phyloP scores from a whole-genome alignment of 768 basidiomycete species.

The Hemileccinum impolitum region DNA sequence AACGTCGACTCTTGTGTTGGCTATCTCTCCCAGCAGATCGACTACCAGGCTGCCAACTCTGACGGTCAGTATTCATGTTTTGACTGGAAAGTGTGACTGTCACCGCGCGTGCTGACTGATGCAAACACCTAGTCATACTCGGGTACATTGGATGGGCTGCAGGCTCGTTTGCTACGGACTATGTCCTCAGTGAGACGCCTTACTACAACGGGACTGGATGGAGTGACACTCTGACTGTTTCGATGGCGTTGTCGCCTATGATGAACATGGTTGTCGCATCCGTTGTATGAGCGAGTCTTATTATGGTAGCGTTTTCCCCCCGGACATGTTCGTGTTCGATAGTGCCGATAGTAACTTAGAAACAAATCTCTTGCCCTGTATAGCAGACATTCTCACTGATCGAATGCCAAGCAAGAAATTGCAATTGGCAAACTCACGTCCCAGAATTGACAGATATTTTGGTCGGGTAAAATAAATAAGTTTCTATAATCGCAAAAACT shows the following conservation, averaged over 20 bases:
- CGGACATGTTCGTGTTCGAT: no score
- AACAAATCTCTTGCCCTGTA: no score
- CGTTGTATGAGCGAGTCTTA: not conserved
- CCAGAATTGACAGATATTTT: no score
- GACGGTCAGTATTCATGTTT: conserved; percentile 36
- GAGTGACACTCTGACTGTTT: conserved; percentile 35
- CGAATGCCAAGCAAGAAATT: no score
- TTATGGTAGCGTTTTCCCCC: no score
- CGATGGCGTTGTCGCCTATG: conserved; percentile 30
- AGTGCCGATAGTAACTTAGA: no score
- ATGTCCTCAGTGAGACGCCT: conserved; percentile 36
- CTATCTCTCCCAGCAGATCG: conserved; percentile 45
- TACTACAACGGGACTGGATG: conserved; percentile 30
- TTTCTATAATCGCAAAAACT: no score
- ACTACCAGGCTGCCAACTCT: conserved; percentile 44
- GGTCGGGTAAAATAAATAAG: no score
- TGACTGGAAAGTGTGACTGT: not conserved
- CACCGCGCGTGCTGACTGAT: not conserved
- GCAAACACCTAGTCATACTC: conserved; percentile 37
- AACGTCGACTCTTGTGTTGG: conserved; percentile 45
- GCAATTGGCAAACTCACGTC: no score
- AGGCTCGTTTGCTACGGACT: conserved; percentile 46
- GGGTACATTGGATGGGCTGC: conserved; percentile 60
- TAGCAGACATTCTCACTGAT: no score
- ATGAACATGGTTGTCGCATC: not conserved